Evolutionary conservation across 345 rosid genomes (phyloP).

Genomic region (Populus simonii): DNA sequence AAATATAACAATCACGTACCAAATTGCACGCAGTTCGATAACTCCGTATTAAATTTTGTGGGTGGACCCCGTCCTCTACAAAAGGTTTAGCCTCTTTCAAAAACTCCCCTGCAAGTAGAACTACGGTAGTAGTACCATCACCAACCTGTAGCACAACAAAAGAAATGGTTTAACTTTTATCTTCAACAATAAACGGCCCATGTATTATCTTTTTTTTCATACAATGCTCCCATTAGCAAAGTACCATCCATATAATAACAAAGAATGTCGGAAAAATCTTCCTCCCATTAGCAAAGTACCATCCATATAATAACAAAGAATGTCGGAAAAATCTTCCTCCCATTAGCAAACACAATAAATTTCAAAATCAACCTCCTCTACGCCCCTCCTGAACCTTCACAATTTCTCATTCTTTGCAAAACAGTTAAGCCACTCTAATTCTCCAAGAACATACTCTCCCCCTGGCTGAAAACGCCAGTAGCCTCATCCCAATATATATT

Average conservation of each 20-base stretch:
- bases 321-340: neutral
- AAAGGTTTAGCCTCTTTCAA: constrained; percentile 97
- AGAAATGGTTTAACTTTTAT: neutral
- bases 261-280: neutral
- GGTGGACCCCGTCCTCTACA: constrained; percentile 92
- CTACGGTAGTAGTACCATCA: constrained; percentile 98
- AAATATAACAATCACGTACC: constrained; percentile 28
- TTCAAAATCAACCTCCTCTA: neutral
- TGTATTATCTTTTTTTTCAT: neutral
- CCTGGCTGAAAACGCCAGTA: neutral
- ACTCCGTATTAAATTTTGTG: constrained; percentile 89
- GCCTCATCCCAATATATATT: neutral
- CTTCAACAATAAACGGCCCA: neutral
- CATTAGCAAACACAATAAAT: neutral
- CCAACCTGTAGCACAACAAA: constrained; percentile 59
- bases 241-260: neutral
- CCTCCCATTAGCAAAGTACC: neutral
- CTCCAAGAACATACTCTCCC: neutral
- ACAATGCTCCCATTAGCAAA: no score
- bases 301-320: neutral
- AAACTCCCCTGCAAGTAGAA: constrained; percentile 88
- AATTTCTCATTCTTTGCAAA: neutral
- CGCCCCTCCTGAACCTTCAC: neutral
- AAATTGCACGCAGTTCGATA: constrained; percentile 74
- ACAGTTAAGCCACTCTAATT: neutral